Evolutionary conservation across 129 eudicot genomes (phyloP).

Genomic region (Centaurea solstitialis): DNA sequence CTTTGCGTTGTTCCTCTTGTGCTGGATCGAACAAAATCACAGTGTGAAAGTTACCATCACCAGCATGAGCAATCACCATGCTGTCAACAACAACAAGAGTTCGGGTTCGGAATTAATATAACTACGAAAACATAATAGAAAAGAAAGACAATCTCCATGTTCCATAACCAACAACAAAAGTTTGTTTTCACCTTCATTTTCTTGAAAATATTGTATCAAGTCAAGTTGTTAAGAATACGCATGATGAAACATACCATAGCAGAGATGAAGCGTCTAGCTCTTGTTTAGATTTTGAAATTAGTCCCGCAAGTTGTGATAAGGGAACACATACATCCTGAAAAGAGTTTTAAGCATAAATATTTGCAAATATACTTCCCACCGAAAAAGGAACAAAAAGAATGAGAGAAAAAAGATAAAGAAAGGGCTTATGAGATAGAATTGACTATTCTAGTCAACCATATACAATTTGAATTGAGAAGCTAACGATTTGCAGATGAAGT

Average conservation of each 20-base stretch:
- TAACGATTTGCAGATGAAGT: background rate
- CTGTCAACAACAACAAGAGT: conserved; percentile 33
- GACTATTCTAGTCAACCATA: conserved; percentile 12
- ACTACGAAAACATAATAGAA: background rate
- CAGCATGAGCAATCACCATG: conserved; percentile 97
- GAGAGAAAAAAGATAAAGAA: background rate
- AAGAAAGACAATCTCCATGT: background rate
- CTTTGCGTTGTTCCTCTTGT: conserved; percentile 69
- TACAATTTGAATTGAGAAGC: background rate
- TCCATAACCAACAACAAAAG: background rate
- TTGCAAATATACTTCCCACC: background rate
- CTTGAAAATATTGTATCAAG: background rate
- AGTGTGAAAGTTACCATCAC: conserved; percentile 95
- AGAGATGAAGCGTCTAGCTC: conserved; percentile 69
- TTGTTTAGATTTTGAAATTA: conserved; percentile 78
- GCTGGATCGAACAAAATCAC: conserved; percentile 74
- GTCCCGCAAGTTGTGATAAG: conserved; percentile 73
- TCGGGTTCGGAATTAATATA: background rate
- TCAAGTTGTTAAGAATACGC: background rate
- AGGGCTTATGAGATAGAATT: background rate
- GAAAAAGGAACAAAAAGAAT: background rate
- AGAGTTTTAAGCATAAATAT: background rate
- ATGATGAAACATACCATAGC: conserved; percentile 54
- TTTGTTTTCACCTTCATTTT: background rate
- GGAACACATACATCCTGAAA: conserved; percentile 97